These are phyloP conservation scores for Hymenoscyphus fraxineus DNA, from an alignment of 2,329 filamentous ascomycete genomes.

Conservation along the genomic window DNA sequence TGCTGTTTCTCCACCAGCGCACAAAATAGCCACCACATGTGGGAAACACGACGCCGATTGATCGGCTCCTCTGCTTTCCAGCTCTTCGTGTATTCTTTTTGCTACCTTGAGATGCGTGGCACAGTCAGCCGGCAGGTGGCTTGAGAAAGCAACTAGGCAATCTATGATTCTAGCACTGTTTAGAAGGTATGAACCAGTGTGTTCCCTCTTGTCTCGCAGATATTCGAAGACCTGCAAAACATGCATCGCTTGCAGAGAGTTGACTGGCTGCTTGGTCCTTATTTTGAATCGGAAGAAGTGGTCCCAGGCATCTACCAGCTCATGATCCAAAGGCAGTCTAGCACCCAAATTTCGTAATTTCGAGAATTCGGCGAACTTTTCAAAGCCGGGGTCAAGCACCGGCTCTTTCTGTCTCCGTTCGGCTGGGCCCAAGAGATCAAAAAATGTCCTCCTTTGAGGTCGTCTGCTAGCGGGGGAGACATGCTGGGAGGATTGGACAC, in stretches of 20 bases:
- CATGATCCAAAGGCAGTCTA: slow-evolving; percentile 59
- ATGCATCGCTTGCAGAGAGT: slow-evolving; percentile 64
- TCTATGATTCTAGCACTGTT: slow-evolving; percentile 17
- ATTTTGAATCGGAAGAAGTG: slow-evolving; percentile 58
- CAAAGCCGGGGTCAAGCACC: slow-evolving; percentile 66
- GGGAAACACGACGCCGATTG: neutral
- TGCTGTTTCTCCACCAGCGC: slow-evolving; percentile 24
- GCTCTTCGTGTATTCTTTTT: slow-evolving; percentile 24
- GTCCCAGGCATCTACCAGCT: slow-evolving; percentile 62
- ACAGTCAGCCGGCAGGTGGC: slow-evolving; percentile 25
- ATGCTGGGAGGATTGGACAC: slow-evolving; percentile 43
- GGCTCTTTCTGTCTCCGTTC: slow-evolving; percentile 57
- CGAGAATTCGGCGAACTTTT: slow-evolving; percentile 65
- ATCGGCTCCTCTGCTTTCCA: slow-evolving; percentile 10
- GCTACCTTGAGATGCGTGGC: slow-evolving; percentile 25
- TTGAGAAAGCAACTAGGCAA: slow-evolving; percentile 18
- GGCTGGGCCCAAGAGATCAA: slow-evolving; percentile 59
- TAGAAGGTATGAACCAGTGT: slow-evolving; percentile 18
- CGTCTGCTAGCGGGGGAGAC: slow-evolving; percentile 34
- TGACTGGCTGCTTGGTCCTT: slow-evolving; percentile 47
- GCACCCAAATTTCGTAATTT: slow-evolving; percentile 59
- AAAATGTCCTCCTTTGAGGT: slow-evolving; percentile 50
- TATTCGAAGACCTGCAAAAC: slow-evolving; percentile 58
- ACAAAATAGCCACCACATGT: slow-evolving; percentile 20
- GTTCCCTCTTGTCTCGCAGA: slow-evolving; percentile 41